A percentile compares a stretch with the other conserved stretches of the same genome.
phyloP scores from a whole-genome alignment of 768 basidiomycete species.

The Terana coerulea region DNA sequence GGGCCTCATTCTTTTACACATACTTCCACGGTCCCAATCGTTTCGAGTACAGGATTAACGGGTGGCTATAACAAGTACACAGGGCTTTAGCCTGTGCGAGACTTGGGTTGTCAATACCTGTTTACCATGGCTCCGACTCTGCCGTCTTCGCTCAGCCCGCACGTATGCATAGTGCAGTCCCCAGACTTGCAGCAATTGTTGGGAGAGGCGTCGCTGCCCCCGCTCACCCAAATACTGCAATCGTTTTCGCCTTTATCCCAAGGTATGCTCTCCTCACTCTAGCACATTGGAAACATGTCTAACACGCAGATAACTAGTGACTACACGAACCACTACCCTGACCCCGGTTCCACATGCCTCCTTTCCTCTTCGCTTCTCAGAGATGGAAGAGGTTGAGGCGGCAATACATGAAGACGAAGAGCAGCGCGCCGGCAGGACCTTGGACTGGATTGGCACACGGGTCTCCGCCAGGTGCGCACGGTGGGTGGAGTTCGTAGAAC shows the following conservation, averaged over 20 bases:
- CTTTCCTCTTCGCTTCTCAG: slow-evolving; percentile 77
- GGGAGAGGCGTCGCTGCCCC: slow-evolving; percentile 54
- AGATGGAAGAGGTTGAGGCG: slow-evolving; percentile 64
- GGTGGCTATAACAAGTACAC: no score
- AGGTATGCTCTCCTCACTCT: slow-evolving; percentile 40
- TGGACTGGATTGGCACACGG: slow-evolving; percentile 83
- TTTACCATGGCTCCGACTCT: slow-evolving; percentile 47
- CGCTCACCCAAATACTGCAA: slow-evolving; percentile 71
- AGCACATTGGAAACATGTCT: slow-evolving; percentile 1
- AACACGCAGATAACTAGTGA: slow-evolving; percentile 43
- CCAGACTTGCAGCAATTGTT: slow-evolving; percentile 66
- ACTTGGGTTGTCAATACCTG: not conserved
- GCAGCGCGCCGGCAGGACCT: slow-evolving; percentile 68
- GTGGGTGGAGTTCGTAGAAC: slow-evolving; percentile 71
- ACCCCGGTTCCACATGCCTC: slow-evolving; percentile 66
- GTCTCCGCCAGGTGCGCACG: slow-evolving; percentile 56
- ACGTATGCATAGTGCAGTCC: slow-evolving; percentile 71
- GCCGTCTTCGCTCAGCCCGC: slow-evolving; percentile 77
- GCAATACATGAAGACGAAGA: slow-evolving; percentile 80
- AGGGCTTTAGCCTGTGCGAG: no score
- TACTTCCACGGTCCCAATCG: no score
- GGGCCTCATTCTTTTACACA: no score
- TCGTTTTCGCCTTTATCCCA: slow-evolving; percentile 82
- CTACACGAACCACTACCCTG: slow-evolving; percentile 72
- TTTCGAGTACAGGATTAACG: no score